A percentile compares a stretch with the other conserved stretches of the same genome.
phyloP scores from a whole-genome alignment of 2,329 filamentous ascomycete species.

The Sclerotinia sclerotiorum region DNA sequence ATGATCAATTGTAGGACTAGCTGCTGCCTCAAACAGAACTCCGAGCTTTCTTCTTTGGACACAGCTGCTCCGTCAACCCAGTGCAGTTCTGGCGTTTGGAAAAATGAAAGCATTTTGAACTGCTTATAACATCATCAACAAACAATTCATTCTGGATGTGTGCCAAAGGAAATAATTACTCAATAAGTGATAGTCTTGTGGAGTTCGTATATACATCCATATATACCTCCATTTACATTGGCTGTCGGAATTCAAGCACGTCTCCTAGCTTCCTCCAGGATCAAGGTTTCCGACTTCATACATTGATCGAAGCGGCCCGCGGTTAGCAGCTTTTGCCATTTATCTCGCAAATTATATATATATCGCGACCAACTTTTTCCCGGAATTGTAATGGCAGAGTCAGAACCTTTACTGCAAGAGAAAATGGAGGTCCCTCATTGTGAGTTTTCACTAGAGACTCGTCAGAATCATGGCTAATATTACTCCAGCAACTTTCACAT shows the following conservation, averaged over 20 bases:
- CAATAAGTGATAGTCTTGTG: neutral
- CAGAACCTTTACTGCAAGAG: slow-evolving; percentile 20
- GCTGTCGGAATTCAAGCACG: neutral
- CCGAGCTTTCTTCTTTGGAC: neutral
- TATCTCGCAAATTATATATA: neutral
- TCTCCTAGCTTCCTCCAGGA: neutral
- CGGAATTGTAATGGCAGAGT: slow-evolving; percentile 16
- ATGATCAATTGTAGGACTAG: neutral
- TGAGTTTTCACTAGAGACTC: neutral
- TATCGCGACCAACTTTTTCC: neutral
- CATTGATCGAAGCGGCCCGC: slow-evolving; percentile 1
- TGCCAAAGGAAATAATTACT: neutral
- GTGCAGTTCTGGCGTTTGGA: neutral
- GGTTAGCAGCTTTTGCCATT: slow-evolving; percentile 8
- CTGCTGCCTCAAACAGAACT: neutral
- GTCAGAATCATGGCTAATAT: slow-evolving; percentile 15
- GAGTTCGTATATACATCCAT: neutral
- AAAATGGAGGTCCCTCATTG: slow-evolving; percentile 22
- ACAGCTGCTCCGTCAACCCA: neutral
- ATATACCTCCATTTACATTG: neutral
- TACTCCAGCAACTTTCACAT: slow-evolving; percentile 35
- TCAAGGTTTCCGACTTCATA: slow-evolving; percentile 14
- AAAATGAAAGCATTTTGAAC: neutral
- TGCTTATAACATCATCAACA: neutral
- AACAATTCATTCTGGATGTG: neutral